Evolutionary conservation across 2,329 filamentous ascomycete genomes (phyloP).

Genomic region (Chrysoporthe austroafricana): DNA sequence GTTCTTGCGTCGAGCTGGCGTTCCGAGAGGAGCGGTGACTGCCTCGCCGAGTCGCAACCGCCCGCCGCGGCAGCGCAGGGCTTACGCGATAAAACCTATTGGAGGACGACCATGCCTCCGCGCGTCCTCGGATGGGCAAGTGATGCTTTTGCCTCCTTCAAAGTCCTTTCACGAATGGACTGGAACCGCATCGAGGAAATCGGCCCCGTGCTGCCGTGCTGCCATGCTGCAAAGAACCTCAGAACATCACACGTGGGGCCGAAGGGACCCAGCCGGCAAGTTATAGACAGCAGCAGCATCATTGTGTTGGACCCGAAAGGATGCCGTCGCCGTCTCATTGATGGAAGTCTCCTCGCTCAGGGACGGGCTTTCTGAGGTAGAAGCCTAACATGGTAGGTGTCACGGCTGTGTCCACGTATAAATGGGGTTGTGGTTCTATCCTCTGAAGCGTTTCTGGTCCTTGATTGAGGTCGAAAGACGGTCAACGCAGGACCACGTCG

Average conservation of each 20-base stretch:
- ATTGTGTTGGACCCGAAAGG: background rate
- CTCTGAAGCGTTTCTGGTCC: background rate
- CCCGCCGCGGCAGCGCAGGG: too few relatives aligned
- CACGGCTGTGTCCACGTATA: background rate
- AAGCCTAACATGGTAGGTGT: background rate
- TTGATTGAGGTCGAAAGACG: background rate
- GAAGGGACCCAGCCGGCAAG: background rate
- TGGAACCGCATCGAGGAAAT: background rate
- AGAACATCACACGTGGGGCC: background rate
- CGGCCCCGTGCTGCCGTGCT: background rate
- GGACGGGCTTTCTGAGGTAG: background rate
- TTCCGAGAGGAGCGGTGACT: too few relatives aligned
- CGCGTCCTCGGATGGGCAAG: background rate
- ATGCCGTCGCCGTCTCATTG: background rate
- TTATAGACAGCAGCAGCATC: background rate
- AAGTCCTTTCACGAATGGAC: background rate
- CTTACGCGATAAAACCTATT: too few relatives aligned
- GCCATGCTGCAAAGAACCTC: background rate
- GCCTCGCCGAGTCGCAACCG: too few relatives aligned
- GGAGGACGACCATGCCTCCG: conserved; percentile 3
- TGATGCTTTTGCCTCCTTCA: background rate
- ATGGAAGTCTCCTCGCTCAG: background rate
- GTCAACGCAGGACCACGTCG: background rate
- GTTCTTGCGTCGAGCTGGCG: background rate
- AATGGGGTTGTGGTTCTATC: conserved; percentile 1